These are phyloP conservation scores for Xerocomellus amylosporus DNA, from an alignment of 768 basidiomycete species.

Conservation along the genomic window DNA sequence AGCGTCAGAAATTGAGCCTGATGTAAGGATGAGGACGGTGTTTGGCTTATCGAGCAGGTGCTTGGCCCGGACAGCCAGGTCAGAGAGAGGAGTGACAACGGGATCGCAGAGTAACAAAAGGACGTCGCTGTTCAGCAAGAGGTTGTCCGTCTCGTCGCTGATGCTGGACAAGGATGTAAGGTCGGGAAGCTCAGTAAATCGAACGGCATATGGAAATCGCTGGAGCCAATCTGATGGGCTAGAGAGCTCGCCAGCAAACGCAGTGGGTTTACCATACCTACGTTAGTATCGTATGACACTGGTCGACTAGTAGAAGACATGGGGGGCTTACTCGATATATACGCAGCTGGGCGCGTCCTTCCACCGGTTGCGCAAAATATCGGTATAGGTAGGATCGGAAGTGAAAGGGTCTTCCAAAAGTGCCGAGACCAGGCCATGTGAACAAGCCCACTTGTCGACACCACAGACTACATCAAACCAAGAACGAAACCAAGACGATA, in stretches of 20 bases:
- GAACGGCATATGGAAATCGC: slow-evolving; percentile 50
- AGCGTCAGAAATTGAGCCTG: slow-evolving; percentile 22
- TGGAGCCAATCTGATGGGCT: slow-evolving; percentile 55
- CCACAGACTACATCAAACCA: slow-evolving; percentile 49
- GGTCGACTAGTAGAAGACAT: neutral
- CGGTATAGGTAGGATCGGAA: slow-evolving; percentile 45
- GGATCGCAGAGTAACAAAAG: slow-evolving; percentile 66
- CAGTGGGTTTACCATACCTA: slow-evolving; percentile 26
- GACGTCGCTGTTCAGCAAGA: slow-evolving; percentile 49
- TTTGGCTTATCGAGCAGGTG: slow-evolving; percentile 37
- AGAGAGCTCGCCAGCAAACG: slow-evolving; percentile 28
- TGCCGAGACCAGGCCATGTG: slow-evolving; percentile 62
- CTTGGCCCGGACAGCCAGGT: slow-evolving; percentile 28
- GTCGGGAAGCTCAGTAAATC: slow-evolving; percentile 42
- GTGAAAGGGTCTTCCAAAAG: slow-evolving; percentile 69
- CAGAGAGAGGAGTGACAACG: slow-evolving; percentile 45
- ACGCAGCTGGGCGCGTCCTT: slow-evolving; percentile 26
- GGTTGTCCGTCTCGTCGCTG: slow-evolving; percentile 16
- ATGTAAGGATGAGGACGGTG: slow-evolving; percentile 44
- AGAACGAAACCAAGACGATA: neutral
- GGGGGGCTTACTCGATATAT: slow-evolving; percentile 26
- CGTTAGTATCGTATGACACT: neutral
- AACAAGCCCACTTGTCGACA: slow-evolving; percentile 50
- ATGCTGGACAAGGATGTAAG: slow-evolving; percentile 16
- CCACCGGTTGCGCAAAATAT: slow-evolving; percentile 52